phyloP scores from a whole-genome alignment of 495 filamentous ascomycete genomes.

The Oleoguttula mirabilis region DNA sequence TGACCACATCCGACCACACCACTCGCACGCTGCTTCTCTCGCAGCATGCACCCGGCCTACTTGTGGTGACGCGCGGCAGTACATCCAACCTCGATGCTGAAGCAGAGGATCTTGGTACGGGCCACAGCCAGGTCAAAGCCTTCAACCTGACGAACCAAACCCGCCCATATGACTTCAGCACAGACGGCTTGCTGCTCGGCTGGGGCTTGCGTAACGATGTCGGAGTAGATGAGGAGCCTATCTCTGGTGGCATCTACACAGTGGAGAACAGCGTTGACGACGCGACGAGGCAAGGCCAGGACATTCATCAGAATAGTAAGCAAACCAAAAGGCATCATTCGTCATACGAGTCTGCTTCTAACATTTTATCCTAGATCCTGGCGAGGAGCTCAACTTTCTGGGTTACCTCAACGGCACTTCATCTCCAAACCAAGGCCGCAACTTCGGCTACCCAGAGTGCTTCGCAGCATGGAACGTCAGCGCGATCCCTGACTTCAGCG shows the following conservation, averaged over 20 bases:
- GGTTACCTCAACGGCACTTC: constrained; percentile 43
- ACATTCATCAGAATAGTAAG: constrained; percentile 58
- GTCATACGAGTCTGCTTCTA: too few relatives aligned
- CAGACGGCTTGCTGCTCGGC: constrained; percentile 46
- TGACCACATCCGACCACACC: constrained; percentile 47
- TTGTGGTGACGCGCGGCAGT: constrained; percentile 56
- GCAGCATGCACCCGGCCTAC: constrained; percentile 35
- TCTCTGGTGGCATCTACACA: constrained; percentile 45
- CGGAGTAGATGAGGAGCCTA: constrained; percentile 48
- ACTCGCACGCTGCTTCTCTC: constrained; percentile 53
- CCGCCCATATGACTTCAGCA: constrained; percentile 32
- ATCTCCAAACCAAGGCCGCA: constrained; percentile 33
- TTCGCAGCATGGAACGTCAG: constrained; percentile 48
- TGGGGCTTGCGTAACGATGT: constrained; percentile 66
- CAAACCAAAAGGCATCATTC: too few relatives aligned
- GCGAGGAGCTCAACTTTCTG: constrained; percentile 63
- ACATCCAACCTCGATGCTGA: constrained; percentile 45
- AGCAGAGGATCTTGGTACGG: constrained; percentile 36
- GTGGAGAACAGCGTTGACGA: constrained; percentile 65
- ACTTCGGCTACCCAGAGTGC: constrained; percentile 62
- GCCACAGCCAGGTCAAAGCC: constrained; percentile 52
- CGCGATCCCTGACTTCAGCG: constrained; percentile 37
- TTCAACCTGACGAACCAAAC: constrained; percentile 44
- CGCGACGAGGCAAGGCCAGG: constrained; percentile 41
- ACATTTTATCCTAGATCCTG: too few relatives aligned